Base-by-base conservation (phyloP, 495 filamentous ascomycete species). In the Aspergillus bridgeri region DNA sequence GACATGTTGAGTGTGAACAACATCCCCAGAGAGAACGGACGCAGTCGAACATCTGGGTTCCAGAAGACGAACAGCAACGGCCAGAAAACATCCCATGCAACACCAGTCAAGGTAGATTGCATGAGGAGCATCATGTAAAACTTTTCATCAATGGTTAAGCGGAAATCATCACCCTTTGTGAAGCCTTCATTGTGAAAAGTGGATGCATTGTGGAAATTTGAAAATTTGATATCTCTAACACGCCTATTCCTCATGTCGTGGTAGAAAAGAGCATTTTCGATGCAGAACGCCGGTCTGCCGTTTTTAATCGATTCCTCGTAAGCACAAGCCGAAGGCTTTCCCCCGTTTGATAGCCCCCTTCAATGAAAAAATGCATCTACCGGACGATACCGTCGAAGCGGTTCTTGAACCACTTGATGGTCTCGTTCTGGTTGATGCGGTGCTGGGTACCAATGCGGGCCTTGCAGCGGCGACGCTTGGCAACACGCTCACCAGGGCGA, bases 401-500 rank as follows among this genome's bases (percentile, higher is more conserved):
- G 82, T 89, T 89, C 89, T 98, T 99, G 90, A 96, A 98, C 92
- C 94, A 99, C 79, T 91, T 95, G 75, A 98, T 83, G 67, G 92
- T 96, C 85, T 99, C 95, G 60, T 78, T 77, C 68, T 89, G 86
- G 84, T 83, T 89, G 85, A 99, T 96, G 68, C 87, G 86, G 88
- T 99, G 95, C 74, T 79, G 81, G 69, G 88, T 73, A 71, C 95
- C 95, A 71, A 99, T 86, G 68, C 78, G 81, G 80, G 86, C 80
- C 84, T 95, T 89, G 83, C 80, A 84, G 69, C 93, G 90, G 71
- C 93, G 87, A 68, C 95, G 91, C 83, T 90, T 92, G 74, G 92
- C 86, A 73, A 99, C 91, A 75, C 94, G 92, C 85, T 95, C 91
- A 81, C 95, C 95, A 60, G 93, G 95, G 67, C 95, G 91, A 83